Base-by-base conservation (phyloP, 306 rosid species). In the Begonia masoniana region DNA sequence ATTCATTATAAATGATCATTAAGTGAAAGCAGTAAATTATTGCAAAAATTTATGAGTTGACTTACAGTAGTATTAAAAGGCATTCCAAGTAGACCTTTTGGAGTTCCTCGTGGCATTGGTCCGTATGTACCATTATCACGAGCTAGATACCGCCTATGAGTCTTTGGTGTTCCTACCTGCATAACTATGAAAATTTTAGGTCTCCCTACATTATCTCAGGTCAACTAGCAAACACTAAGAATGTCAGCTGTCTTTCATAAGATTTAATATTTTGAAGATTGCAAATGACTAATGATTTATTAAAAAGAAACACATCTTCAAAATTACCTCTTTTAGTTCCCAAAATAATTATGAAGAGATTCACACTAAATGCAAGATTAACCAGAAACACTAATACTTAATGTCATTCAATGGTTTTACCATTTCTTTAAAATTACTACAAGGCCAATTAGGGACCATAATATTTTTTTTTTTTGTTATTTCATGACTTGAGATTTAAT, bases 61-160 rank as follows among this genome's bases (percentile, higher is more conserved):
- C 83, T 66, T 75, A 91, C 97, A 4, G 97, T 85, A 48, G 97
- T 85, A 66, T 91, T 91, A 67, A 91, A 86, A 51, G 99, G 99
- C 96, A 91, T 91, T 79, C 88, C 99, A 62, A 91, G 63, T 62
- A 91, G 76, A 43, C 96, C 99, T 76, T 83, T 91, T 0, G 96
- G 88, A 61, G 62, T 83, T 58, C 71, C 47, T 10, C 94, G 84
- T 0, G 99, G 99, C 94, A 91, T 83, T 19, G 99, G 99, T 66
- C 99, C 94, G 0, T 91, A 91, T 36, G 99, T 91, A 59, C 99
- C 96, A 65, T 72, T 59, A 10, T 73, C 85, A 41, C 96, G 88
- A 52, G 99, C 99, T 59, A 91, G 68, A 79, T 62, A 91, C 50
- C 96, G 78, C 62, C 84, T 65, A 65, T 86, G 96, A 55, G 96